Conservation (phyloP, 2,329 filamentous ascomycete species). For the Pseudocercospora eumusae region DNA sequence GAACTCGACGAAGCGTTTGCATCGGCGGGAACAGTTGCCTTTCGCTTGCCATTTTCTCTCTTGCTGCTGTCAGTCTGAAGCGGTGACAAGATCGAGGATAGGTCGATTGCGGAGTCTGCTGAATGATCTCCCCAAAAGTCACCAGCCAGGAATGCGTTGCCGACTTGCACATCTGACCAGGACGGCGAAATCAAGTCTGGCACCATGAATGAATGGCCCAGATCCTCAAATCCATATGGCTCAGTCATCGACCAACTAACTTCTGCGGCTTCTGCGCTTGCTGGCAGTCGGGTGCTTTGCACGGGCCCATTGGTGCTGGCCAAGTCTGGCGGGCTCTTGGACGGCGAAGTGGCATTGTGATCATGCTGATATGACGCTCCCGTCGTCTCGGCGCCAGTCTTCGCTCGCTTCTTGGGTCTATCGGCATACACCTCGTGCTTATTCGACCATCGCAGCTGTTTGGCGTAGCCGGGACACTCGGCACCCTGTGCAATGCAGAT, state of each 20-base stretch:
- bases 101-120: conserved; percentile 3
- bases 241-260: conserved; percentile 23
- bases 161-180: conserved; percentile 8
- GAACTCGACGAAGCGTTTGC: conserved; percentile 8
- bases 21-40: background rate
- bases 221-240: conserved; percentile 21
- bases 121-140: conserved; percentile 7
- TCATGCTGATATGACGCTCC: background rate
- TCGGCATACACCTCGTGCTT: conserved; percentile 51
- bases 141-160: conserved; percentile 1
- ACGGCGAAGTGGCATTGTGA: background rate
- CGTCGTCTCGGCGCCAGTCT: background rate
- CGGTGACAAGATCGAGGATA: background rate
- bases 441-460: conserved; percentile 51
- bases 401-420: conserved; percentile 5
- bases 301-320: background rate
- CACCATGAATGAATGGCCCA: conserved; percentile 18
- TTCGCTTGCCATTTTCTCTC: background rate
- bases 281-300: background rate
- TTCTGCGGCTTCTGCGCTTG: conserved; percentile 6
- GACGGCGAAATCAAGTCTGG: conserved; percentile 4
- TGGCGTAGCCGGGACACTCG: conserved; percentile 51
- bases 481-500: conserved; percentile 48
- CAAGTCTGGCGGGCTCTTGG: background rate
- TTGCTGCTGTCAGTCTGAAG: background rate